These are phyloP conservation scores for Apiospora arundinis DNA, from an alignment of 2,329 filamentous ascomycete genomes.

Conservation along the genomic window DNA sequence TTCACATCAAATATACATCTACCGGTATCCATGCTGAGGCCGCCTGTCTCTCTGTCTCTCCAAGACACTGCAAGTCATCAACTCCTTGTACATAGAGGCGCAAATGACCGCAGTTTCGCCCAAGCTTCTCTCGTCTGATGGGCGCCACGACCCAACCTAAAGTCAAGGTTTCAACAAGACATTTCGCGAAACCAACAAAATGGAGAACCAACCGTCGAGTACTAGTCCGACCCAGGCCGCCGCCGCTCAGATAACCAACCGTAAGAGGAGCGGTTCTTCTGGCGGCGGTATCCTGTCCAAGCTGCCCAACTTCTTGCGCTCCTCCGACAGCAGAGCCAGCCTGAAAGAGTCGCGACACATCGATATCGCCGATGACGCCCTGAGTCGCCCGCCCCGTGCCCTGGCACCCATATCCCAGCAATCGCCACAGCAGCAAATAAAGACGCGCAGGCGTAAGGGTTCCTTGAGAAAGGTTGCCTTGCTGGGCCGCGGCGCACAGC, in stretches of 20 bases:
- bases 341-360: constrained; percentile 35
- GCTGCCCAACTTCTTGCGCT: constrained; percentile 69
- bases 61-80: neutral
- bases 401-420: constrained; percentile 45
- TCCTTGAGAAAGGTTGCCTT: constrained; percentile 88
- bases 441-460: constrained; percentile 75
- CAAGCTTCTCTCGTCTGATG: constrained; percentile 18
- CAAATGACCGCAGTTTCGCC: constrained; percentile 1
- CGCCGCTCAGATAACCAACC: constrained; percentile 42
- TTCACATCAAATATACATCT: neutral
- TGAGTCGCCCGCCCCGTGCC: constrained; percentile 36
- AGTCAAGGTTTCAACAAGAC: constrained; percentile 26
- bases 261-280: constrained; percentile 59
- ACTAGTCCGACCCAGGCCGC: constrained; percentile 23
- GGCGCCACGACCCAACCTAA: constrained; percentile 23
- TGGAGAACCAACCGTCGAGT: constrained; percentile 38
- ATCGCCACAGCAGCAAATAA: constrained; percentile 46
- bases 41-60: neutral
- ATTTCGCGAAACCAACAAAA: constrained; percentile 28
- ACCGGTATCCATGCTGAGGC: neutral
- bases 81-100: neutral
- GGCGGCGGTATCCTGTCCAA: constrained; percentile 70
- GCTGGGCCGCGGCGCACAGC: constrained; percentile 73
- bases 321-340: constrained; percentile 36
- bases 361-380: constrained; percentile 32